Conservation (phyloP, 2,329 filamentous ascomycete genomes). For the Aspergillus eucalypticola region DNA sequence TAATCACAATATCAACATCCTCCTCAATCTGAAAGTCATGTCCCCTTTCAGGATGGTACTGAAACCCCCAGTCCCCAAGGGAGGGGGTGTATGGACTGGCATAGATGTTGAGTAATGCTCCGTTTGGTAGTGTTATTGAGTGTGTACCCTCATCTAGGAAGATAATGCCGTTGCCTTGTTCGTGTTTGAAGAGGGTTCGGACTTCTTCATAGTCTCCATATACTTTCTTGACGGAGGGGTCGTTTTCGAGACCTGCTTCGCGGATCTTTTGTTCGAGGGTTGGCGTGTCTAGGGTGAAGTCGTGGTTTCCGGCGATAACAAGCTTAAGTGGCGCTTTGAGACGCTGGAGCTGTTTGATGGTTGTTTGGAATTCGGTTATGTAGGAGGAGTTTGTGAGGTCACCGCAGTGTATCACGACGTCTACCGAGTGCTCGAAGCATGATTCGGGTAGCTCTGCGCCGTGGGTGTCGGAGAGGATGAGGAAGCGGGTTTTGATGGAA, state of each 20-base stretch:
- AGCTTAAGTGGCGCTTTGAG: constrained; percentile 56
- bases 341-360: constrained; percentile 46
- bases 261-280: constrained; percentile 39
- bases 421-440: constrained; percentile 35
- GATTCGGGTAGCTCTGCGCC: constrained; percentile 29
- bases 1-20: constrained; percentile 52
- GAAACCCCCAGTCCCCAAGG: constrained; percentile 52
- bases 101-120: constrained; percentile 52
- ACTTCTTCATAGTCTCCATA: constrained; percentile 47
- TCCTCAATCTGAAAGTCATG: constrained; percentile 41
- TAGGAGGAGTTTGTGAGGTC: constrained; percentile 51
- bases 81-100: constrained; percentile 57
- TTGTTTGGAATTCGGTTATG: constrained; percentile 42
- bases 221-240: constrained; percentile 30
- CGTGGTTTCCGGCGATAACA: constrained; percentile 59
- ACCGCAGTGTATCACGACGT: constrained; percentile 57
- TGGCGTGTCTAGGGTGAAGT: constrained; percentile 46
- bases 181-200: constrained; percentile 42
- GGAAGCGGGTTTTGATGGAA: constrained; percentile 42
- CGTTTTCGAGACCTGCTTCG: constrained; percentile 26
- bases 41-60: constrained; percentile 43
- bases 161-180: constrained; percentile 43
- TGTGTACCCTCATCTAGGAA: constrained; percentile 56
- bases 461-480: constrained; percentile 53
- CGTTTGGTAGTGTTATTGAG: constrained; percentile 52